A percentile compares a stretch with the other conserved stretches of the same genome.
Evolutionary conservation across 2,329 filamentous ascomycete species (phyloP).

Genomic region (Penicillium sp.): DNA sequence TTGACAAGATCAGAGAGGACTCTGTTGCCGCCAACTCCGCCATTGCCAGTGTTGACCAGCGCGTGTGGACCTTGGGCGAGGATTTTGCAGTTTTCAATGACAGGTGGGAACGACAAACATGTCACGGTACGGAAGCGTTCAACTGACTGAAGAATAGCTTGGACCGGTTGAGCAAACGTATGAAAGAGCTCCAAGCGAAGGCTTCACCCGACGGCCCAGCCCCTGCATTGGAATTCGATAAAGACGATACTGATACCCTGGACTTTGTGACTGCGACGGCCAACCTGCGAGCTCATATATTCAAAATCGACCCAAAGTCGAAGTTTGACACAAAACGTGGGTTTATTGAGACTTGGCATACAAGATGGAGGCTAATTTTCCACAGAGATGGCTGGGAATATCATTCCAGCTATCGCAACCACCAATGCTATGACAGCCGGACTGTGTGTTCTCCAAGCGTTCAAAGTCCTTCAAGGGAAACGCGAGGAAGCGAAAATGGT

Average conservation of each 20-base stretch:
- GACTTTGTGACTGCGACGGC: conserved; percentile 90
- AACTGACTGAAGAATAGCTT: conserved; percentile 47
- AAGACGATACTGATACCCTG: conserved; percentile 89
- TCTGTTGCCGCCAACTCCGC: conserved; percentile 48
- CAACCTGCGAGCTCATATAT: conserved; percentile 83
- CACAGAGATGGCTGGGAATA: conserved; percentile 93
- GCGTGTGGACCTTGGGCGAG: conserved; percentile 72
- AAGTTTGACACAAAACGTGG: conserved; percentile 87
- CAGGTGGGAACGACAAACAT: conserved; percentile 42
- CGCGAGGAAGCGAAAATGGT: conserved; percentile 69
- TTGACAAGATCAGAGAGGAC: conserved; percentile 54
- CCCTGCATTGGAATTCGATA: conserved; percentile 80
- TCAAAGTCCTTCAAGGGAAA: conserved; percentile 76
- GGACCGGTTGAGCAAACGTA: conserved; percentile 65
- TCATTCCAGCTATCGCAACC: conserved; percentile 95
- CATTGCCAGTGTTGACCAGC: conserved; percentile 62
- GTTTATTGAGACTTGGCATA: too few relatives aligned
- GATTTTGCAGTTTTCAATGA: conserved; percentile 82
- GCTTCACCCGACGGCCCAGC: conserved; percentile 32
- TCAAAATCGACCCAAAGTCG: conserved; percentile 79
- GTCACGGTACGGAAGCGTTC: background rate
- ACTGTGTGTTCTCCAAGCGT: conserved; percentile 83
- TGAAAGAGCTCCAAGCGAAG: conserved; percentile 58
- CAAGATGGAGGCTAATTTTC: conserved; percentile 7
- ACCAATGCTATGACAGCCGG: conserved; percentile 95